Percentiles rank a stretch among this genome's conserved stretches.
Conservation (phyloP, 495 filamentous ascomycete genomes). For the Neurospora discreta region DNA sequence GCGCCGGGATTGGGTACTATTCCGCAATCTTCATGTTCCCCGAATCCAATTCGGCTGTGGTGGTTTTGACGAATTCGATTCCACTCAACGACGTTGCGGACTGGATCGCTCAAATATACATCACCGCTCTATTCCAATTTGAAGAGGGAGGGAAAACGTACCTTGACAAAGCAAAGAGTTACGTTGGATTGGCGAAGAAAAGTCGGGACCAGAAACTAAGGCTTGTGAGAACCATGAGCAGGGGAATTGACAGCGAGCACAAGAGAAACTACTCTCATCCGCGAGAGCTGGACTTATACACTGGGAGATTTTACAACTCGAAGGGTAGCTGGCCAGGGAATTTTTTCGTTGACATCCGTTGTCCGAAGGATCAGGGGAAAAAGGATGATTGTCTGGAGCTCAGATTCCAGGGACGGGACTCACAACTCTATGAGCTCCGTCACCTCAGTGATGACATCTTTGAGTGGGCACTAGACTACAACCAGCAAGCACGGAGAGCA, state of each 20-base stretch:
- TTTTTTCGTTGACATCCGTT: slow-evolving; percentile 6
- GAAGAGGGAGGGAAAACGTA: not conserved
- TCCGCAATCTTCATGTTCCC: slow-evolving; percentile 15
- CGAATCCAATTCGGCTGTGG: slow-evolving; percentile 13
- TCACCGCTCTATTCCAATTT: slow-evolving; percentile 12
- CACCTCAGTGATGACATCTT: not conserved
- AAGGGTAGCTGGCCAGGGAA: not conserved
- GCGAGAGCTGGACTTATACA: not conserved
- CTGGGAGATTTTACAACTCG: not conserved
- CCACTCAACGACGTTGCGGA: slow-evolving; percentile 17
- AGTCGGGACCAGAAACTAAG: not conserved
- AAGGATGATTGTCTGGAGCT: not conserved
- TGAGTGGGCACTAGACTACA: slow-evolving; percentile 3
- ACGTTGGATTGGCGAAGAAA: slow-evolving; percentile 1
- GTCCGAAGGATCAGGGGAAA: not conserved
- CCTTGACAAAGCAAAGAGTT: not conserved
- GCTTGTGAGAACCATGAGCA: not conserved
- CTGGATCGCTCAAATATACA: slow-evolving; percentile 17
- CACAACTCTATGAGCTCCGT: slow-evolving; percentile 4
- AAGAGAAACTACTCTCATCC: not conserved
- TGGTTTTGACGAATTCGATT: slow-evolving; percentile 18
- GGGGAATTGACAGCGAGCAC: not conserved
- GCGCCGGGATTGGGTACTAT: slow-evolving; percentile 10
- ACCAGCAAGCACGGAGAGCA: not conserved
- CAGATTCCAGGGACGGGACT: slow-evolving; percentile 2